Base-by-base conservation (phyloP, 2,329 filamentous ascomycete genomes). In the Hymenoscyphus linearis region DNA sequence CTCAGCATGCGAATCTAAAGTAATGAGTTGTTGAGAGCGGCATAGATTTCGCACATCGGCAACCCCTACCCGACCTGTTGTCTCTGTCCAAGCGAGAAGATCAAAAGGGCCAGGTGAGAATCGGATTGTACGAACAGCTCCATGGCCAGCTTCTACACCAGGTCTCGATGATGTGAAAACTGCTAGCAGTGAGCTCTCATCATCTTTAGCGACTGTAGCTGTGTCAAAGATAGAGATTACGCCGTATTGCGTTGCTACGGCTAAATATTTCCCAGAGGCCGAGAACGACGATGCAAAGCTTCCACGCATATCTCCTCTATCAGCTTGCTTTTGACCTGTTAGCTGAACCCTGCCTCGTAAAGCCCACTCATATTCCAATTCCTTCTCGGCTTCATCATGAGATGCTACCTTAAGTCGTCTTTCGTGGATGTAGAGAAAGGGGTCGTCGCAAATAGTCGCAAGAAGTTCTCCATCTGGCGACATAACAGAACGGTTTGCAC, bases 91-190 rank as follows among this genome's bases (percentile, higher is more conserved):
- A 6, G 96, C 89, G 47, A 99, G 78, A 18, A 99, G 83, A 72
- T 97, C 93, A 79, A 88, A 93, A 0, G 93, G 91, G 1, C 90
- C 89, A 0, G 93, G 93, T 4, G 90, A 92, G 72, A 99, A 99
- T 1, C 88, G 83, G 89, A 98, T 96, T 64, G 92, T 91, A 64
- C 95, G 85, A 58, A 98, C 86, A 35, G 93, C 92, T 52, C 93
- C 93, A 52, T 31, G 25, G 3, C 16, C 22, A 40, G 62, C 55
- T 52, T 63, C 55, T 9, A 25, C 44, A 31, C 62, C 66, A 0
- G 90, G 85, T 63, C 91, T 81, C 0, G 92, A 93, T 16, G 92
- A 93, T 61, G 84, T 83, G 69, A 98, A 91, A 9, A 87, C 83
- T 25, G 87, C 87, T 40, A 96, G 76, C 54, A 96, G 82, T 0